phyloP scores from a whole-genome alignment of 805 yeast genomes.

The Pichia phayaonensis region DNA sequence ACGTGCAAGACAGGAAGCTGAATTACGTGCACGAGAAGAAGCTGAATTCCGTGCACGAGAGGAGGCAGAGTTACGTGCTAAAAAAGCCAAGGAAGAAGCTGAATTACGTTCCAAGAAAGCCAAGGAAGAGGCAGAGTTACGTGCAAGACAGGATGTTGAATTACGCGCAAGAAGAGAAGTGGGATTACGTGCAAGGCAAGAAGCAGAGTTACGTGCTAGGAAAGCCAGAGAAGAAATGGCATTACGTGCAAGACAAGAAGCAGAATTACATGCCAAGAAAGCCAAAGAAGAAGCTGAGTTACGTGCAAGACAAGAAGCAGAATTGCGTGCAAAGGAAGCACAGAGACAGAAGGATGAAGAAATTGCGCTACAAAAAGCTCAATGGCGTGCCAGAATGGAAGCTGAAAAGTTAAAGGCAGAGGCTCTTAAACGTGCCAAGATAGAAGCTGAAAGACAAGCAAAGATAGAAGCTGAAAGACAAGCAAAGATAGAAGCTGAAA shows the following conservation, averaged over 20 bases:
- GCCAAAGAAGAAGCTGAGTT: neutral
- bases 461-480: neutral
- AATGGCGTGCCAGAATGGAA: neutral
- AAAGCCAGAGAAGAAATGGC: neutral
- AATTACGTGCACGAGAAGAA: neutral
- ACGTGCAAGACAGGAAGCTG: neutral
- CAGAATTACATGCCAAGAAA: neutral
- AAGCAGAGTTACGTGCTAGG: neutral
- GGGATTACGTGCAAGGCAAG: neutral
- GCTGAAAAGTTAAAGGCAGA: neutral
- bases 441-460: neutral
- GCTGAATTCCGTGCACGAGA: neutral
- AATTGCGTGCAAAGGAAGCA: neutral
- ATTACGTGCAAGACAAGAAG: neutral
- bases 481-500: neutral
- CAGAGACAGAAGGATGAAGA: neutral
- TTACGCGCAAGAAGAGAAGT: neutral
- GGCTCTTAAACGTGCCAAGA: neutral
- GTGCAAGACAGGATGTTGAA: neutral
- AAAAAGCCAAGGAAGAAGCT: neutral
- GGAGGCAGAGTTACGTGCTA: neutral
- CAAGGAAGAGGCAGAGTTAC: neutral
- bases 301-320: neutral
- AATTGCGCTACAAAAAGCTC: neutral
- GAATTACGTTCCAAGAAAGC: neutral